Evolutionary conservation across 495 filamentous ascomycete genomes (phyloP), one percentile per base, ranked within the genome.

Genomic region (Tricharina praecox): DNA sequence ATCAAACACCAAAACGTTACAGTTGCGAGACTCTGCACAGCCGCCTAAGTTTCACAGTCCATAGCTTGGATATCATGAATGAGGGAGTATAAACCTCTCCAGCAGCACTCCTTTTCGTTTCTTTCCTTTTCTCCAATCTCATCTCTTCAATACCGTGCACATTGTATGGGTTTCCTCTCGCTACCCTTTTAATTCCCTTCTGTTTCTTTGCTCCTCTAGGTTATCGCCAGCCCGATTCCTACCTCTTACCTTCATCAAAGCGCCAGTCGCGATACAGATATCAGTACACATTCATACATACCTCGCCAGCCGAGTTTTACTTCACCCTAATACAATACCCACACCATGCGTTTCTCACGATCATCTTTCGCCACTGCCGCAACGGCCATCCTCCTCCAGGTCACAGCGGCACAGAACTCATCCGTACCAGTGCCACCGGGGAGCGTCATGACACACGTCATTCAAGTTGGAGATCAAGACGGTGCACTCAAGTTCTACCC

Each of bases 401-500:
- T 7, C 5, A 15, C 20, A 21, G 16, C 39, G 3, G 7, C 18
- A 42, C 7, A 7, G 9, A 10, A 42, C 20, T 4, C 4, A 10
- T 21, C 4, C 39, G 10, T 24, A 7, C 3, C 19, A 20, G 23
- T 38, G 4, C 57, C 57, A 10, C 5, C 28, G 0, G 55, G 51
- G 10, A 47, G 35, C 2, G 47, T 60, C 39, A 60, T 49, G 38
- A 43, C 53, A 3, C 51, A 61, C 28, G 50, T 57, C 10, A 41
- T 61, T 19, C 47, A 43, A 32, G 58, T 60, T 21, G 45, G 58
- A 5, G 48, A 57, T 37, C 15, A 5, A 1, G 15, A 18, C 25
- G 58, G 57, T 4, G 19, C 7, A 3, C 25, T 57, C 30, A 46
- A 21, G 18, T 61, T 61, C 51, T 33, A 13, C 18, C 58, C 58